phyloP scores from a whole-genome alignment of 441 rosid species.

The Bruguiera hainesii region DNA sequence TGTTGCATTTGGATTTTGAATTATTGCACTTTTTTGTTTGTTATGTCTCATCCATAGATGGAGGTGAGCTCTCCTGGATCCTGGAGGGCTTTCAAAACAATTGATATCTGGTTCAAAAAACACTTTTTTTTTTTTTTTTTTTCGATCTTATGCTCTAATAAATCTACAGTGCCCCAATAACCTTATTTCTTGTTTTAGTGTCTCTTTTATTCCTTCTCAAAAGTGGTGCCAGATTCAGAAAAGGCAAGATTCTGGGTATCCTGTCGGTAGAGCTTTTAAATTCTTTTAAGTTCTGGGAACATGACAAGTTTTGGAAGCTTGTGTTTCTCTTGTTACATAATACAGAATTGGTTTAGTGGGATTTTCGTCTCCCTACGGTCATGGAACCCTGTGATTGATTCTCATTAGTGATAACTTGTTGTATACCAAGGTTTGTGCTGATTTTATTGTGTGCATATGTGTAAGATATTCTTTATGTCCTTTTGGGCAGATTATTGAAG shows the following conservation, averaged over 20 bases:
- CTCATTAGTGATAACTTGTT: neutral
- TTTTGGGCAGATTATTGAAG: constrained; percentile 16
- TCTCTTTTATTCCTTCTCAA: neutral
- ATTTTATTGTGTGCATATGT: neutral
- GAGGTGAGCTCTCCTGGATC: neutral
- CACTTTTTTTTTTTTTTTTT: no score
- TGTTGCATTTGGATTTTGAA: neutral
- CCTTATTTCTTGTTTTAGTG: neutral
- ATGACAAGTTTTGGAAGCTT: neutral
- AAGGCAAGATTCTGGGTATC: neutral
- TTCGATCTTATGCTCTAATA: no score
- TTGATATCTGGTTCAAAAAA: no score
- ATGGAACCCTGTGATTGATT: neutral
- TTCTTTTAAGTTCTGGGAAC: neutral
- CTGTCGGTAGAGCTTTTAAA: neutral
- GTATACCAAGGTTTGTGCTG: neutral
- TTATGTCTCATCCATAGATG: neutral
- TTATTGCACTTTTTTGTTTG: constrained; percentile 3
- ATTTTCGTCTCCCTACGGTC: no score
- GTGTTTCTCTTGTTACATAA: neutral
- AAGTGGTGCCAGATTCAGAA: neutral
- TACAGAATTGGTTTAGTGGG: neutral
- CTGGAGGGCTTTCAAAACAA: neutral
- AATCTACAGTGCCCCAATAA: neutral
- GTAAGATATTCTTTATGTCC: neutral